Evolutionary conservation across 176 grass and related monocot species (phyloP), one percentile per base, ranked within the genome.

Genomic region (Paspalum notatum): DNA sequence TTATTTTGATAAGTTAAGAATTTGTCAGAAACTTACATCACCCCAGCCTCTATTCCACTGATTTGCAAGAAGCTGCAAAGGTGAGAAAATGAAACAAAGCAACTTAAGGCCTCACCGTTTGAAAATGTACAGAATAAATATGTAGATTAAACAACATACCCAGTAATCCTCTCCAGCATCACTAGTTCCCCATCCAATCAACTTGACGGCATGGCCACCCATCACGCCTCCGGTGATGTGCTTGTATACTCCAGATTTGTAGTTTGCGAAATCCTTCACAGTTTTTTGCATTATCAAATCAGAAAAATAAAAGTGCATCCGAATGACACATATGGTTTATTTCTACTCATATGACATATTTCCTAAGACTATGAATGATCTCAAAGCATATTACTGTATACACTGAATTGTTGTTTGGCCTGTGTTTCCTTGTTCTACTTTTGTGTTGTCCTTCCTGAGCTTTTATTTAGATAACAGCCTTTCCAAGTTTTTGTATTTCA

Each of bases 41-140:
- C 95, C 95, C 95, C 95, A 98, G 63, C 90, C 87, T 82, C 83
- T 92, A 65, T 98, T 98, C 95, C 95, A 95, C 71, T 94, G 92
- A 55, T 98, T 98, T 59, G 95, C 92, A 75, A 98, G 95, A 68
- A 98, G 88, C 95, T 98, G 90, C 79, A 93, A 74, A 61, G 50
- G n/a, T 43, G 27, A 72, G 65, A 20, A 32, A 53, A 63, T 20
- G 18, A 54, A 73, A 75, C 8, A 39, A 80, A 81, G 21, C 14
- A 60, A 27, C 18, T 69, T 74, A 75, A 39, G 65, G 38, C 22
- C 16, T 58, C 74, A 68, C 42, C 18, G 8, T 76, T 54, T 66
- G 54, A 63, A 8, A 81, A 22, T 68, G 63, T 64, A 66, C 27
- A 52, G 0, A 38, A 72, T 3, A 59, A 48, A 52, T 68, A 74